Percentiles rank a stretch among this genome's conserved stretches.
Evolutionary conservation across 306 rosid genomes (phyloP).

Genomic region (Prunus salicina): DNA sequence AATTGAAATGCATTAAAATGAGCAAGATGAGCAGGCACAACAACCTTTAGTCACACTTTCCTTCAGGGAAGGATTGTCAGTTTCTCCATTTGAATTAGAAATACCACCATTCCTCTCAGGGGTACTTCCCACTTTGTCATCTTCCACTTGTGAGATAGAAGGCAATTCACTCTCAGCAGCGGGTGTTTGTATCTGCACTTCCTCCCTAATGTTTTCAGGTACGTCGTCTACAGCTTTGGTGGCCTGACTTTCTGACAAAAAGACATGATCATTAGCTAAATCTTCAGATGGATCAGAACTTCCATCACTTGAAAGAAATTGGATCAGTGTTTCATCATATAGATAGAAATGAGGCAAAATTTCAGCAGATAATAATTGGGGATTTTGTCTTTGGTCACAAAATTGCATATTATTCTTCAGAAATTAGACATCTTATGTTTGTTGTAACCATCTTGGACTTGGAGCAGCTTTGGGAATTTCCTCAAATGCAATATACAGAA

Average conservation of each 20-base stretch:
- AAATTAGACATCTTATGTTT: not conserved
- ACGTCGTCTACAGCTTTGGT: slow-evolving; percentile 19
- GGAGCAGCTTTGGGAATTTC: not conserved
- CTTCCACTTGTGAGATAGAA: slow-evolving; percentile 29
- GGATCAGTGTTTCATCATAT: not conserved
- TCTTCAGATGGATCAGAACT: slow-evolving; percentile 17
- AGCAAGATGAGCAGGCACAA: slow-evolving; percentile 16
- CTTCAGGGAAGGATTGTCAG: slow-evolving; percentile 27
- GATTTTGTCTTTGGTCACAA: not conserved
- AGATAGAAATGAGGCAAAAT: not conserved
- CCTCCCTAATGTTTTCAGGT: slow-evolving; percentile 24
- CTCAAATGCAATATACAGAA: not conserved
- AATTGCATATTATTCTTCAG: not conserved
- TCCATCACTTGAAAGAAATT: slow-evolving; percentile 4
- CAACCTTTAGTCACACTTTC: slow-evolving; percentile 44
- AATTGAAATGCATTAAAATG: slow-evolving; percentile 13
- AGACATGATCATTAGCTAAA: slow-evolving; percentile 18
- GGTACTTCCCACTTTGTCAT: not conserved
- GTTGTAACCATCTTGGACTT: not conserved
- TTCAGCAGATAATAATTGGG: not conserved
- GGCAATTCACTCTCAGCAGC: slow-evolving; percentile 32
- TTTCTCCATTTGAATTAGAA: slow-evolving; percentile 31
- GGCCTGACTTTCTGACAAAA: slow-evolving; percentile 19
- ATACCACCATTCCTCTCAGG: slow-evolving; percentile 31
- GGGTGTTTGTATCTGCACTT: slow-evolving; percentile 11